Evolutionary conservation across 805 yeast genomes (phyloP).

Genomic region (Yamadazyma paraphyllophila): DNA sequence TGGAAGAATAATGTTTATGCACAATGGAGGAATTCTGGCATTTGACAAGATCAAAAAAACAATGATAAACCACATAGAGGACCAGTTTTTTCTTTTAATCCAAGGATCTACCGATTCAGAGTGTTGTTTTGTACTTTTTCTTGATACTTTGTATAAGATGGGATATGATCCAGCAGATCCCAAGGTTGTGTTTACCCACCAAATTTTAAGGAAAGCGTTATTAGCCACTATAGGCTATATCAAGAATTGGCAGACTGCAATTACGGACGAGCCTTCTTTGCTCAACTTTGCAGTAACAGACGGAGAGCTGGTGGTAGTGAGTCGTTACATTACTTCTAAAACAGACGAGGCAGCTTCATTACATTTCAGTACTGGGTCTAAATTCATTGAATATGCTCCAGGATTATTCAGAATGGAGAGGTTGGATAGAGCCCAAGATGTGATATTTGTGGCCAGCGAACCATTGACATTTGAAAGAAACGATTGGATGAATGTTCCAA

Average conservation of each 20-base stretch:
- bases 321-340: conserved; percentile 83
- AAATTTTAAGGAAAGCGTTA: conserved; percentile 63
- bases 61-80: conserved; percentile 69
- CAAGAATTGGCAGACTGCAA: conserved; percentile 74
- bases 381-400: conserved; percentile 84
- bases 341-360: conserved; percentile 95
- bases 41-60: conserved; percentile 72
- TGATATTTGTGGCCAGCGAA: conserved; percentile 95
- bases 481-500: conserved; percentile 97
- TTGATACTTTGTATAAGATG: conserved; percentile 70
- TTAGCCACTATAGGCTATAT: conserved; percentile 70
- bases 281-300: conserved; percentile 94
- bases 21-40: conserved; percentile 85
- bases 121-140: conserved; percentile 85
- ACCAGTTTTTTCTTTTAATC: conserved; percentile 72
- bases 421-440: conserved; percentile 86
- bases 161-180: conserved; percentile 65
- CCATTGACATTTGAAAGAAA: conserved; percentile 95
- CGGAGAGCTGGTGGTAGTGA: conserved; percentile 80
- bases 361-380: conserved; percentile 91
- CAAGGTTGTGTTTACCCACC: conserved; percentile 44
- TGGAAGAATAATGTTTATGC: conserved; percentile 92
- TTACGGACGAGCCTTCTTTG: conserved; percentile 66
- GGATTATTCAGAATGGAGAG: conserved; percentile 95
- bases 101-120: conserved; percentile 97